Evolutionary conservation across 371 early-diverging fungal genomes (phyloP), one percentile per base, ranked within the genome.

Genomic region (Mucor saturninus): DNA sequence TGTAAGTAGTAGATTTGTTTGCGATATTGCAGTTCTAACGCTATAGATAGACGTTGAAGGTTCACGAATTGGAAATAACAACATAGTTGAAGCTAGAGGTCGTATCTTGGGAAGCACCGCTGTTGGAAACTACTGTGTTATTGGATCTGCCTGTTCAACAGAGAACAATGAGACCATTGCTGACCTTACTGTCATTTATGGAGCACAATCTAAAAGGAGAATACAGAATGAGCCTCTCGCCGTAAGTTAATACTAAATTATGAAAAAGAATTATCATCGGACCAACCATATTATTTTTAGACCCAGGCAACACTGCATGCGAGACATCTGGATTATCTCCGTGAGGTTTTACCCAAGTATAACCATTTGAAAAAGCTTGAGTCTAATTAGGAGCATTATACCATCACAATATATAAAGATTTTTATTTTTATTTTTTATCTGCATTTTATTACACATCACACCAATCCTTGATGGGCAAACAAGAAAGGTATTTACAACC

Each of bases 261-360:
- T 21, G n/a, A n/a, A 43, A 5, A 43, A 43, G 15, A 43, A 43
- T 0, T 43, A 43, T n/a, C 43, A 8, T 38, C n/a, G 26, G 8
- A n/a, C 21, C 21, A 21, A 21, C 21, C 21, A 21, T 21, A 21
- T 21, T 21, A 10, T 57, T 55, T 51, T 21, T 69, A 85, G 86
- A 71, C 74, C 7, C 87, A 90, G 59, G 67, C 75, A 37, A 65
- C 77, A 13, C 69, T 93, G 14, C 93, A 93, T 67, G 58, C 77
- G 5, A 81, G 89, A 49, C 93, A 93, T 69, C 65, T 93, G 57
- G 91, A 93, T 13, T 93, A 93, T 71, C 67, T 93, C 40, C 62
- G 82, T 45, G 85, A 85, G 74, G 83, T 81, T 2, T 64, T 88
- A 39, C 90, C 86, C 50, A 88, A 87, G 59, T 88, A 83, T 58